Base-by-base conservation (phyloP, 352 stramenopile genomes). In the Phytophthora quininea region DNA sequence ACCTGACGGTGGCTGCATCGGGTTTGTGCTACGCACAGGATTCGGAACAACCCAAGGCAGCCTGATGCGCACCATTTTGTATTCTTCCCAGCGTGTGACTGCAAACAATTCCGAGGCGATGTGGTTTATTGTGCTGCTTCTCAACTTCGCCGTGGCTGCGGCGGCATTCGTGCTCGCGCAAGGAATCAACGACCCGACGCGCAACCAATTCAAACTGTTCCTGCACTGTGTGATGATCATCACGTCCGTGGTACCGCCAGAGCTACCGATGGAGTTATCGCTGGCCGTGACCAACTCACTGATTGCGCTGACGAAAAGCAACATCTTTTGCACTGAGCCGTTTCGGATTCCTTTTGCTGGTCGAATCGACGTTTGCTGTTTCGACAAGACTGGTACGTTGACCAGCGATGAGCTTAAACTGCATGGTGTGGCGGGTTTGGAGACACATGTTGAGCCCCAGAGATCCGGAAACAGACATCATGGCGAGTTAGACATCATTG, bases 381-480 rank as follows among this genome's bases (percentile, higher is more conserved):
- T 99, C 67, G 98, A 99, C 76, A 99, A 99, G 76, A 99, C 97
- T 12, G 98, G 98, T 31, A 99, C 98, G n/a, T 79, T 99, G 53
- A 99, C 98, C 1, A 98, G 89, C 19, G 98, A 99, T 78, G 89
- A 98, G 65, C 88, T 99, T 49, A 95, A 91, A 30, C 76, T 98
- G 3, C 84, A 93, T 57, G 98, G 97, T 49, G 93, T 99, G 2
- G 89, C 94, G 0, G 91, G 89, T n/a, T 80, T 94, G 54, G 84
- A 95, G 66, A 76, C 77, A 4, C 83, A 69, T 35, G 59, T 67
- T 37, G 59, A 89, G 47, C 76, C 49, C 0, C 56, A 71, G n/a
- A 62, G 63, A 27, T 69, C 67, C 7, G 74, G 47, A 40, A 64
- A 76, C 56, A 86, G 91, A 6, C 74, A 90, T 31, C 45, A 69